A percentile compares a stretch with the other conserved stretches of the same genome.
Evolutionary conservation across 352 stramenopile genomes (phyloP).

Genomic region (Globisporangium echinulatum): DNA sequence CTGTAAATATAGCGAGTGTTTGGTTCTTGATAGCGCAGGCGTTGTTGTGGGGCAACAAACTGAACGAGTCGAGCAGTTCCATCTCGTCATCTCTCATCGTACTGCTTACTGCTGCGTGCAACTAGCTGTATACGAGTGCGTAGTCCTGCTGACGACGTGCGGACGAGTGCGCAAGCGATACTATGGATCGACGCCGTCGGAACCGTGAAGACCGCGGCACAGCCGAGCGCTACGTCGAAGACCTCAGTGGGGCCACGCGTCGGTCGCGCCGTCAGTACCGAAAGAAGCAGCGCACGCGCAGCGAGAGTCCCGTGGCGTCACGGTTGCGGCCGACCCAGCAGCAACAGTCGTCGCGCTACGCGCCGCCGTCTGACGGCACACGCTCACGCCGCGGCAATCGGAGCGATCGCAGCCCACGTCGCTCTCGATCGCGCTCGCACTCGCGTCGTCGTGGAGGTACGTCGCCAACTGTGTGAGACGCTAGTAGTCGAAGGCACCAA

Average conservation of each 20-base stretch:
- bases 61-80: background rate
- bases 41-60: too few relatives aligned
- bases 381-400: background rate
- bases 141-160: too few relatives aligned
- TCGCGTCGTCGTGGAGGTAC: slow-evolving; percentile 11
- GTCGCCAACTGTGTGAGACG: background rate
- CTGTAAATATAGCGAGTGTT: too few relatives aligned
- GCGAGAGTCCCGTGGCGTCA: slow-evolving; percentile 15
- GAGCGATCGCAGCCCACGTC: slow-evolving; percentile 8
- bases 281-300: slow-evolving; percentile 26
- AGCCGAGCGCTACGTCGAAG: slow-evolving; percentile 6
- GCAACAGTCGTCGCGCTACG: slow-evolving; percentile 1
- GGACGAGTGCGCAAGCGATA: background rate
- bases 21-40: too few relatives aligned
- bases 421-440: slow-evolving; percentile 7
- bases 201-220: slow-evolving; percentile 13
- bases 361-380: slow-evolving; percentile 4
- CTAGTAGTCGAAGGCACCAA: too few relatives aligned
- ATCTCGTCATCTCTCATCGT: background rate
- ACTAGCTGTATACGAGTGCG: too few relatives aligned
- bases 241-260: slow-evolving; percentile 11
- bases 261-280: slow-evolving; percentile 7
- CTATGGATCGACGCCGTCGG: slow-evolving; percentile 9
- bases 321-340: slow-evolving; percentile 3
- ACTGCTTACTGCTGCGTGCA: too few relatives aligned